These are phyloP conservation scores for Scenedesmus sp. DNA, from an alignment of 163 green algal genomes.

Conservation along the genomic window DNA sequence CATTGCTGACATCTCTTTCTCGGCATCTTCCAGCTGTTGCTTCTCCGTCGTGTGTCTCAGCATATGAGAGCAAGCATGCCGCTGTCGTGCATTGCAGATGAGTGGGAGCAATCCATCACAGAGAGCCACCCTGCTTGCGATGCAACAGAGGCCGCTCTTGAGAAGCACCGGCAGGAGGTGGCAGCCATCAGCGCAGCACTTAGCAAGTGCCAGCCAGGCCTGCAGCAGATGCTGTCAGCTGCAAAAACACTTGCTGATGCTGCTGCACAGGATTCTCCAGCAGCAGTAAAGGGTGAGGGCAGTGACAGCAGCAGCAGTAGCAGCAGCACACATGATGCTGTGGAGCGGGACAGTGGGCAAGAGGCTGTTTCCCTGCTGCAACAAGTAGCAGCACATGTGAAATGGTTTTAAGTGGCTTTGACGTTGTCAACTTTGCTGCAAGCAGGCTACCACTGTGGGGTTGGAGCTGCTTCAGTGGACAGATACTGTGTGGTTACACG, in stretches of 20 bases:
- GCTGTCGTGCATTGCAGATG: slow-evolving; percentile 26
- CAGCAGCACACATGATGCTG: neutral
- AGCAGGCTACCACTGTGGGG: no score
- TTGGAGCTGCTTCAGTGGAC: no score
- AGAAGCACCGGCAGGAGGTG: slow-evolving; percentile 34
- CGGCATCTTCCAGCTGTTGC: neutral
- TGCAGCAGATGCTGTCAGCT: slow-evolving; percentile 26
- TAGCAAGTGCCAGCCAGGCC: neutral
- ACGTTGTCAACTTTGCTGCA: neutral
- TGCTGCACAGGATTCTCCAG: neutral
- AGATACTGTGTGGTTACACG: no score
- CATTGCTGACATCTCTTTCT: neutral
- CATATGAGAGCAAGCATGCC: no score
- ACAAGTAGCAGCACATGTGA: neutral
- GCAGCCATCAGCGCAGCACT: slow-evolving; percentile 16
- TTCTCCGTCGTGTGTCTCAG: neutral
- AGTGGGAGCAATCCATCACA: slow-evolving; percentile 54
- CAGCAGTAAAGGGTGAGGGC: neutral
- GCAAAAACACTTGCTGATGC: neutral
- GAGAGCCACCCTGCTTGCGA: slow-evolving; percentile 34
- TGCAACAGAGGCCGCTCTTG: slow-evolving; percentile 24
- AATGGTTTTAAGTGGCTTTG: neutral
- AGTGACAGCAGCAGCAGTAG: neutral
- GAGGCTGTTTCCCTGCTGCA: neutral
- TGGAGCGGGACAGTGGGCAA: neutral